Base-by-base conservation (phyloP, 169 alveolate species). In the Plasmodium yoelii region DNA sequence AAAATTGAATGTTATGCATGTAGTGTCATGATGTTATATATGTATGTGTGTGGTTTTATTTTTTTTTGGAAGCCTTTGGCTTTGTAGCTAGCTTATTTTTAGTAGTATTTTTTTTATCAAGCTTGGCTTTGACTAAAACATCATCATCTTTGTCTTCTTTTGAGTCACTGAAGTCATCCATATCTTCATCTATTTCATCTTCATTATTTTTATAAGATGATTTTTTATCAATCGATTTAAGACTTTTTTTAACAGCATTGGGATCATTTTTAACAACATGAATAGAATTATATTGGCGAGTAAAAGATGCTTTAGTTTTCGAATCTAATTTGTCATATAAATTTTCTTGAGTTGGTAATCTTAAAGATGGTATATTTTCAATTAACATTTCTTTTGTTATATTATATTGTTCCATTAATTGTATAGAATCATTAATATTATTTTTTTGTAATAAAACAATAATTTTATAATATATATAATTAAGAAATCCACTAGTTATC, bases 261-360 rank as follows among this genome's bases (percentile, higher is more conserved):
- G 90, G 90, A 67, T 87, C 88, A 18, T 57, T 69, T 18, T 87
- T 73, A n/a, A 87, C 71, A 51, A 73, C 92, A 64, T 73, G 92
- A 0, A 72, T 64, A 34, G 92, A 53, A 61, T 91, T 73, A 53
- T 90, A 69, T 13, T 57, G 65, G 10, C 87, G 63, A 24, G 96
- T 94, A 61, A 94, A 74, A 24, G 94, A 74, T 0, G 95, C 75
- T 82, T 94, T 94, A 18, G 56, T 51, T 63, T 82, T 70, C 12
- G 95, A 86, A 15, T 84, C 93, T 5, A 94, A 59, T 87, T 90
- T 94, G 10, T 80, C 94, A 71, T 94, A 94, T 55, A 94, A 42
- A 60, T 94, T 92, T 44, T 90, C 96, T 88, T 92, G 94, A 9
- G 88, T 74, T 53, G 93, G 92, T 60, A 94, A 73, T 55, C 95